These are phyloP conservation scores for Teratosphaeriaceae sp. DNA, from an alignment of 2,329 filamentous ascomycete species.

Conservation along the genomic window DNA sequence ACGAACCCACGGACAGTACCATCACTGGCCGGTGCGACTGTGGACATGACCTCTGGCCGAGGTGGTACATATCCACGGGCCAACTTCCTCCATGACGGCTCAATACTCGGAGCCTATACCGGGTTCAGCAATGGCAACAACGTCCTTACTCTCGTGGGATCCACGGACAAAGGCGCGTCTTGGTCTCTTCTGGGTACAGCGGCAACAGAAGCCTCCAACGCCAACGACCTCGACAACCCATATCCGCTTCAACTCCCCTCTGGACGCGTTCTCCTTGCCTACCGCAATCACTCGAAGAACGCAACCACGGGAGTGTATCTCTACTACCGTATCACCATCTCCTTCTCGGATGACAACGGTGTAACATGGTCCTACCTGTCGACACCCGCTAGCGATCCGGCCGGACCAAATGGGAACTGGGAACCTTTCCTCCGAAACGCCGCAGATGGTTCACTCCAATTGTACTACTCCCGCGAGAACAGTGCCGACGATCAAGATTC, in stretches of 20 bases:
- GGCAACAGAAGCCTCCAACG: constrained; percentile 12
- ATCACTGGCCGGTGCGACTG: too few species aligned
- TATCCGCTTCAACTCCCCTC: constrained; percentile 29
- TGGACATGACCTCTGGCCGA: too few species aligned
- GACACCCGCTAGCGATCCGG: constrained; percentile 16
- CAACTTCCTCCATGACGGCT: constrained; percentile 24
- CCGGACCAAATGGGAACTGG: constrained; percentile 35
- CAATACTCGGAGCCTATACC: constrained; percentile 27
- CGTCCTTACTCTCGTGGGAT: constrained; percentile 14
- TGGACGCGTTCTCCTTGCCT: constrained; percentile 28
- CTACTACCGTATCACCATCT: constrained; percentile 39
- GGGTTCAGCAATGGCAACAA: constrained; percentile 16
- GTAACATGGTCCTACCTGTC: constrained; percentile 31
- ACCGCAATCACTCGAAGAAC: constrained; percentile 30
- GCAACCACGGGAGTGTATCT: constrained; percentile 13
- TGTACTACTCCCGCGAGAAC: constrained; percentile 42
- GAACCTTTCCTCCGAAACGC: constrained; percentile 40
- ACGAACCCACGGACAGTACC: constrained; percentile 48
- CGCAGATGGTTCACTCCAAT: constrained; percentile 35
- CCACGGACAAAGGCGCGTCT: constrained; percentile 15
- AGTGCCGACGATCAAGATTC: constrained; percentile 36
- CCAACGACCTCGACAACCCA: constrained; percentile 26
- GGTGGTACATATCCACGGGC: constrained; percentile 32
- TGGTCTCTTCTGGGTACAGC: constrained; percentile 18
- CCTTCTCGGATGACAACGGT: constrained; percentile 38